Evolutionary conservation across 257 asterid species (phyloP).

Genomic region (Solanum lycopersicoides): DNA sequence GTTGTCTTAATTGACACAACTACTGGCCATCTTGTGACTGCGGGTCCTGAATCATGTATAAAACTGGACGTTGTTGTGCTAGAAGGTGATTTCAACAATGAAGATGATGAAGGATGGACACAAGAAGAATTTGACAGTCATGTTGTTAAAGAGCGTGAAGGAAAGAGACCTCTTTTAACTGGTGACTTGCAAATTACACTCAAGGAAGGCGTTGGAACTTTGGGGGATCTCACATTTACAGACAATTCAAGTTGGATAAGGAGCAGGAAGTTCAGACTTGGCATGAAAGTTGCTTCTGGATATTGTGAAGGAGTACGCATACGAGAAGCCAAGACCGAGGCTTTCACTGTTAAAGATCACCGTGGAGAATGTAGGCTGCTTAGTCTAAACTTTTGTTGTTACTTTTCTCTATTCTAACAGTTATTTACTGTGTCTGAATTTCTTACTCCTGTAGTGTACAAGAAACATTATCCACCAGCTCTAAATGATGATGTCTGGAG

Average conservation of each 20-base stretch:
- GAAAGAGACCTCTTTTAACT: slow-evolving; percentile 83
- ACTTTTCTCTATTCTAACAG: background rate
- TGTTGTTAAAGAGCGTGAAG: slow-evolving; percentile 91
- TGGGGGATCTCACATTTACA: slow-evolving; percentile 90
- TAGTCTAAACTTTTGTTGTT: background rate
- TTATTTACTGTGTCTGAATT: background rate
- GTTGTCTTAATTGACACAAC: slow-evolving; percentile 65
- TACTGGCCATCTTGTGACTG: slow-evolving; percentile 66
- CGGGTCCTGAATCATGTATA: slow-evolving; percentile 77
- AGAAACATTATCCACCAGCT: slow-evolving; percentile 96
- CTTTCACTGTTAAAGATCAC: slow-evolving; percentile 93
- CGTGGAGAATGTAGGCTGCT: slow-evolving; percentile 81
- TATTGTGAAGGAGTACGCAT: slow-evolving; percentile 71
- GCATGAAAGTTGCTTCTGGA: slow-evolving; percentile 84
- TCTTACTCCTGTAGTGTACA: slow-evolving; percentile 58
- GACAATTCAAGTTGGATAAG: slow-evolving; percentile 98
- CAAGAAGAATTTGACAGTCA: slow-evolving; percentile 92
- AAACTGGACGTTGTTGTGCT: slow-evolving; percentile 84
- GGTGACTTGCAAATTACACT: slow-evolving; percentile 87
- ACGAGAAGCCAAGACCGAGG: slow-evolving; percentile 93
- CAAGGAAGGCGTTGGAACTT: slow-evolving; percentile 95
- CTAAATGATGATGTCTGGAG: slow-evolving; percentile 93
- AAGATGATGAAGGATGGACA: slow-evolving; percentile 76
- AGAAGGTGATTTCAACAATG: slow-evolving; percentile 94
- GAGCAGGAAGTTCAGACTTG: slow-evolving; percentile 94